These are phyloP conservation scores for Ochromonadaceae sp. DNA, from an alignment of 352 stramenopile species.

Conservation along the genomic window DNA sequence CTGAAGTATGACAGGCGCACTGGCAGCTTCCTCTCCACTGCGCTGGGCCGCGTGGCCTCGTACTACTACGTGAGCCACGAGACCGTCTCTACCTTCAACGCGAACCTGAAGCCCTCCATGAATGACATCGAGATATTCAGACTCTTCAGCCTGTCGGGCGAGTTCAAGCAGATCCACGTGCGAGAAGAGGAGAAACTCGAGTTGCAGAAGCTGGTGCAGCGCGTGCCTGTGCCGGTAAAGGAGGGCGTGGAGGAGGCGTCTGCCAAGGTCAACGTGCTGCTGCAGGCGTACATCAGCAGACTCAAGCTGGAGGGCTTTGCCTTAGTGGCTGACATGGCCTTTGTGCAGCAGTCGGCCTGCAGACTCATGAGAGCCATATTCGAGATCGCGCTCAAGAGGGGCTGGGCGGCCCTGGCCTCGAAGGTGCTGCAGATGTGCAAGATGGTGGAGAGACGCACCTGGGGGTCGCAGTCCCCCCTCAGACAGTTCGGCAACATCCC, in stretches of 20 bases:
- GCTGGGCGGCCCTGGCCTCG: conserved; percentile 83
- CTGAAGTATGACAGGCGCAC: conserved; percentile 94
- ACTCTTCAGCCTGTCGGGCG: conserved; percentile 93
- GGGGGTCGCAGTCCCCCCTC: conserved; percentile 89
- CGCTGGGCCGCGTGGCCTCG: conserved; percentile 87
- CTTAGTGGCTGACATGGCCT: conserved; percentile 94
- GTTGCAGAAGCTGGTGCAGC: conserved; percentile 85
- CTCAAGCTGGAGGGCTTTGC: conserved; percentile 95
- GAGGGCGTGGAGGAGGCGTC: conserved; percentile 68
- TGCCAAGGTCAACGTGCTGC: conserved; percentile 95
- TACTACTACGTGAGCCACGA: conserved; percentile 98
- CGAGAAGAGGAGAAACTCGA: conserved; percentile 97
- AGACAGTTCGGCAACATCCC: conserved; percentile 89
- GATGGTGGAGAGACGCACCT: conserved; percentile 97
- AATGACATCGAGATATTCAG: conserved; percentile 98
- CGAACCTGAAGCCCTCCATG: conserved; percentile 96
- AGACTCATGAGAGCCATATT: conserved; percentile 96
- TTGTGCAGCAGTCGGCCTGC: conserved; percentile 94
- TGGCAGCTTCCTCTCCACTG: conserved; percentile 85
- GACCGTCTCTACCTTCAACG: conserved; percentile 94
- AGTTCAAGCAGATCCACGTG: conserved; percentile 97
- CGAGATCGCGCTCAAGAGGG: conserved; percentile 89
- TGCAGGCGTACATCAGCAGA: conserved; percentile 97
- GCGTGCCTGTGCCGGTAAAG: conserved; percentile 97
- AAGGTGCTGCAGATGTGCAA: conserved; percentile 92